These are phyloP conservation scores for Geotrichum carabidarum DNA, from an alignment of 1,139 yeast genomes.

Conservation along the genomic window DNA sequence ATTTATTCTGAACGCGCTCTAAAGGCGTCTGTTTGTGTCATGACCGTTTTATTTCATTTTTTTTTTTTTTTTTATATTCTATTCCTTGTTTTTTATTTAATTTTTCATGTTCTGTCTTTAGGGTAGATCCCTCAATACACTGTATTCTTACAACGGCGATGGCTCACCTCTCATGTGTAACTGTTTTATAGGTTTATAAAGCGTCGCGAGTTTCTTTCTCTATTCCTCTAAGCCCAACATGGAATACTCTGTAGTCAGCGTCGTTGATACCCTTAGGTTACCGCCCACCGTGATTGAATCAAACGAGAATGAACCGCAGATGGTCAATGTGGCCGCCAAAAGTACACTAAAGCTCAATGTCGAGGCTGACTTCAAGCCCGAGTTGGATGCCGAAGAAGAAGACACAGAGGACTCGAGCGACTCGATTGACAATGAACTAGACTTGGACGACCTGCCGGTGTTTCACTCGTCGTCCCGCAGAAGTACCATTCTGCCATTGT, in stretches of 20 bases:
- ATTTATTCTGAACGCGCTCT: constrained; percentile 4
- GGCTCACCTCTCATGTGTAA: too few species aligned
- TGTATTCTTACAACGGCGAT: too few species aligned
- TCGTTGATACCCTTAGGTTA: too few species aligned
- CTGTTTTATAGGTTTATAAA: too few species aligned
- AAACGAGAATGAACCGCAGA: background rate
- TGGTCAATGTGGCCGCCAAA: background rate
- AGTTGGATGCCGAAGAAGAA: background rate
- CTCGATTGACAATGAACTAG: background rate
- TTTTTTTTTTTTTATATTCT: background rate
- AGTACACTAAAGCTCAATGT: background rate
- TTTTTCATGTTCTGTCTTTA: background rate
- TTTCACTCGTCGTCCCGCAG: constrained; percentile 7
- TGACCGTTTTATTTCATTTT: background rate
- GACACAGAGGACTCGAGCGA: background rate
- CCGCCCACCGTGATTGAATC: too few species aligned
- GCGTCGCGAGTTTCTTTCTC: too few species aligned
- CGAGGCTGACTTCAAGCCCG: background rate
- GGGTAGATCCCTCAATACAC: too few species aligned
- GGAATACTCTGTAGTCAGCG: too few species aligned
- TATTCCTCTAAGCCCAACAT: too few species aligned
- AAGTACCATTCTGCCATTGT: background rate
- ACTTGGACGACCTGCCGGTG: constrained; percentile 2
- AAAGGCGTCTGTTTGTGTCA: constrained; percentile 1
- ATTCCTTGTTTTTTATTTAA: too few species aligned